Base-by-base conservation (phyloP, 2,329 filamentous ascomycete species). In the Botrytis fabae region DNA sequence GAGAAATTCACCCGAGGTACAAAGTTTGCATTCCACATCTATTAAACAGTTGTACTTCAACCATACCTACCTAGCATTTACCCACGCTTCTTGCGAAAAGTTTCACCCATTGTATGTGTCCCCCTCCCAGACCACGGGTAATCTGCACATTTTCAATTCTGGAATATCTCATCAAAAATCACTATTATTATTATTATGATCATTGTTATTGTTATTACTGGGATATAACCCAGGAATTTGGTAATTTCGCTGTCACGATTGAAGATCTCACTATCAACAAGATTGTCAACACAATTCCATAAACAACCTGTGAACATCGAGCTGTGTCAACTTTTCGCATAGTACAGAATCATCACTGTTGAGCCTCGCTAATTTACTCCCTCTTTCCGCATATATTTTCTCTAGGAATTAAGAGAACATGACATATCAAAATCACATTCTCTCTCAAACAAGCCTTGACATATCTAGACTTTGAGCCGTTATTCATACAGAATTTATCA, bases 321-420 rank as follows among this genome's bases (percentile, higher is more conserved):
- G 22, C 46, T 5, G 0, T 14, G 22, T n/a, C 22, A 51, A 51
- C 1, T 14, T 51, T 25, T 5, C 4, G 2, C 25, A 51, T 4
- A n/a, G 4, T 14, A 9, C 1, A 51, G 22, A n/a, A 51, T n/a
- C 10, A n/a, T 25, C 22, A 51, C 46, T 6, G 0, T 25, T 51
- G 46, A n/a, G 10, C 4, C 4, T 25, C 22, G 0, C 4, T 4
- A 25, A 51, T 10, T 0, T 48, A 12, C 2, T 1, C 46, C 8
- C 18, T 48, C 46, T 48, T 48, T 2, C 5, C 1, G 0, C 4
- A 4, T 10, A 48, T 2, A 48, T 25, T 12, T 48, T 2, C 1
- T n/a, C 46, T 51, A 9, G 46, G 10, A 51, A 5, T 9, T 4
- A 25, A 51, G 22, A 51, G 46, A 51, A 51, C 22, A 51, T 25